Evolutionary conservation across 176 grass and related monocot genomes (phyloP), one percentile per base, ranked within the genome.

Genomic region (Poa pratensis): DNA sequence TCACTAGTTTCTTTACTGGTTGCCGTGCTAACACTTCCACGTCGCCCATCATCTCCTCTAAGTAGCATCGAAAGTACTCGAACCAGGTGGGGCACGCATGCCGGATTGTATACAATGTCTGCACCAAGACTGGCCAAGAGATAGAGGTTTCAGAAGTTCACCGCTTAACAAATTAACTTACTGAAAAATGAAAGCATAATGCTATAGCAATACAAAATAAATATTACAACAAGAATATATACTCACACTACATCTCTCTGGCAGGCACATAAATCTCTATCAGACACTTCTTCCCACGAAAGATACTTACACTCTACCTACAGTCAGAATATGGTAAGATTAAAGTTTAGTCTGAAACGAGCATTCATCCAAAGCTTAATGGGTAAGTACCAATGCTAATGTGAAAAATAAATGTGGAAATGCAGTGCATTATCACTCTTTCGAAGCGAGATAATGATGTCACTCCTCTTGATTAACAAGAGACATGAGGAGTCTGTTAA

Each of bases 301-400:
- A 98, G 86, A 88, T 96, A 88, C 83, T 86, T 99, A 72, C 93
- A 99, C 81, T 91, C 88, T 43, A 96, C 89, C 93, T 99, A 84
- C 63, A 50, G 43, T 46, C 69, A 73, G 22, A 82, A 66, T 28
- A 77, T 45, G 49, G 22, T 27, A n/a, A 28, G 46, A 65, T 65
- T 17, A 55, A 7, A 72, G 58, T 79, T 43, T 39, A 24, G 72
- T 42, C 15, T 34, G 64, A 53, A 17, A 55, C 13, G 27, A 10
- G 62, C 13, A 72, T 69, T 85, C 42, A 71, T 26, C 27, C 43
- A 65, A 82, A 78, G 64, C 55, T 48, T 37, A 80, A 18, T 2
- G 6, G 45, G 10, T 39, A 84, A 67, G 59, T 45, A 40, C 9
- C 5, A 24, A 16, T 12, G 18, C 24, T 4, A 46, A 60, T 34